A percentile compares a stretch with the other conserved stretches of the same genome.
phyloP scores from a whole-genome alignment of 176 grass and related monocot genomes.

The Microstegium vimineum region DNA sequence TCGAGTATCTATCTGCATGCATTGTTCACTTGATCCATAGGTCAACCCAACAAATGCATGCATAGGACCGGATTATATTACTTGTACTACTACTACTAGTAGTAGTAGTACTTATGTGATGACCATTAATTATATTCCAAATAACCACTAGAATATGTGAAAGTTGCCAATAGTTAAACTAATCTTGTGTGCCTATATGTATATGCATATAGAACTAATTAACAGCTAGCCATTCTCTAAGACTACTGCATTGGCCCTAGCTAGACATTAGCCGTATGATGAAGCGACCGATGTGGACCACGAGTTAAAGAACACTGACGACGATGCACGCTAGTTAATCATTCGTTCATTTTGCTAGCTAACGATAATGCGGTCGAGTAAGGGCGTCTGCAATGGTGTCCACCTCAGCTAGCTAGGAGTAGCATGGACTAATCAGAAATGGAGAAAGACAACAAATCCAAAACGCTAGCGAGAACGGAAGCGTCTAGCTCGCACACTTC shows the following conservation, averaged over 20 bases:
- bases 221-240: background rate
- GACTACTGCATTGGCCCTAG: background rate
- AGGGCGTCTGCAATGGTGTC: too few species aligned
- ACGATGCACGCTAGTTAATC: background rate
- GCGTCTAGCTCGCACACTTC: too few species aligned
- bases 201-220: background rate
- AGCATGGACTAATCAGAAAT: too few species aligned
- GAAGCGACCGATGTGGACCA: background rate
- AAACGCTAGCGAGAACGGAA: too few species aligned
- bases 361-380: background rate
- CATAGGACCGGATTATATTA: background rate
- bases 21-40: conserved; percentile 12
- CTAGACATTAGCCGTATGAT: background rate
- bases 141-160: background rate
- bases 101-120: background rate
- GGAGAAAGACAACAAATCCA: too few species aligned
- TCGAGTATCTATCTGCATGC: background rate
- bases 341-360: background rate
- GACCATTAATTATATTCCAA: background rate
- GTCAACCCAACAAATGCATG: conserved; percentile 20
- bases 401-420: too few species aligned
- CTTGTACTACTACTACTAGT: background rate
- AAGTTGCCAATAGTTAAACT: background rate
- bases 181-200: background rate
- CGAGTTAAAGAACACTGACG: background rate